Conservation (phyloP, 139 green algal species). For the Closterium sp. region DNA sequence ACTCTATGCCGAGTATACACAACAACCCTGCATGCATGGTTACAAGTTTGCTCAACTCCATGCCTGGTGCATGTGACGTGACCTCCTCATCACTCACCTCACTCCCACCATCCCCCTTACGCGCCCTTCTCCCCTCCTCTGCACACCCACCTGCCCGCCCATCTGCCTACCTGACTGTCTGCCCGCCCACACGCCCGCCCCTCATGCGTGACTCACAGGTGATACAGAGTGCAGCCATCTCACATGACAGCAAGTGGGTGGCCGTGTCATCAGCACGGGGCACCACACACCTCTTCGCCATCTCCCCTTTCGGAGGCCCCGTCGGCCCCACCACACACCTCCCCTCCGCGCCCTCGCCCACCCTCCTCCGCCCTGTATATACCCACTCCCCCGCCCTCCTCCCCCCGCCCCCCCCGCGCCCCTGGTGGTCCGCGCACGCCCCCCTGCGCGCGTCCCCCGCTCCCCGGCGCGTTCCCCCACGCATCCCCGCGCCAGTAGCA, state of each 20-base stretch:
- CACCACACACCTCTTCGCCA: slow-evolving; percentile 63
- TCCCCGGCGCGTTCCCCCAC: background rate
- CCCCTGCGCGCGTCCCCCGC: slow-evolving; percentile 13
- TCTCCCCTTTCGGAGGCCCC: slow-evolving; percentile 31
- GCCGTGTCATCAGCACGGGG: slow-evolving; percentile 53
- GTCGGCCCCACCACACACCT: slow-evolving; percentile 8
- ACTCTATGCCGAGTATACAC: background rate
- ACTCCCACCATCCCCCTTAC: background rate
- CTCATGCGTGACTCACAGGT: slow-evolving; percentile 9
- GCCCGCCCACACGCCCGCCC: too few relatives aligned
- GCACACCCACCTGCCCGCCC: background rate
- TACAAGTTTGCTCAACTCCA: background rate
- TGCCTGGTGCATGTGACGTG: background rate
- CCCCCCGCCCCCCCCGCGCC: background rate
- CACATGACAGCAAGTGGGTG: slow-evolving; percentile 56
- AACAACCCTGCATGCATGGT: background rate
- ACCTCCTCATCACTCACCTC: background rate
- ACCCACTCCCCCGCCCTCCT: background rate
- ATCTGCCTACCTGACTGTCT: background rate
- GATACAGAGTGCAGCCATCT: slow-evolving; percentile 62
- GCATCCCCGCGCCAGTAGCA: background rate
- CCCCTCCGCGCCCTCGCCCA: background rate
- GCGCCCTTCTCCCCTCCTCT: background rate
- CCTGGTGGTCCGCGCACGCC: slow-evolving; percentile 29
- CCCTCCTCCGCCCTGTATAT: background rate